A percentile compares a stretch with the other conserved stretches of the same genome.
Evolutionary conservation across 2,329 filamentous ascomycete genomes (phyloP).

Genomic region (Sporothrix pseudoabietina): DNA sequence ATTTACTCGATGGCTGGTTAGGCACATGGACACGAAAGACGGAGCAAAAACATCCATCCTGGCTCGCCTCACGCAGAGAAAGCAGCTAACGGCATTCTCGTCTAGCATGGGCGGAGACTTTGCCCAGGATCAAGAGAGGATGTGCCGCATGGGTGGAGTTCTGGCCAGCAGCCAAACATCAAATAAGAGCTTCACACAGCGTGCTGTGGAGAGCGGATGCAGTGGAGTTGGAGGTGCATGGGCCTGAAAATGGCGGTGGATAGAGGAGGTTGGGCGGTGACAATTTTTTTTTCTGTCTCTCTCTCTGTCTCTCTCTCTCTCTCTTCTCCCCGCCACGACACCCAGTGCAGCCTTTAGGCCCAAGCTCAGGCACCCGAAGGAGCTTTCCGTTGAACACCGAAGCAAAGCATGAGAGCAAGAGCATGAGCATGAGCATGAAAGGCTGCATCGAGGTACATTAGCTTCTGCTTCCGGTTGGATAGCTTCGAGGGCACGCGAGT

Average conservation of each 20-base stretch:
- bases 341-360: not conserved
- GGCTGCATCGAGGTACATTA: not conserved
- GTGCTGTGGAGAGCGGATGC: not conserved
- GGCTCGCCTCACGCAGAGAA: not conserved
- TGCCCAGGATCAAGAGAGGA: slow-evolving; percentile 1
- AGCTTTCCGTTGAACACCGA: slow-evolving; percentile 1
- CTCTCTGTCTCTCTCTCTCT: not conserved
- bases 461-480: not conserved
- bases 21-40: not conserved
- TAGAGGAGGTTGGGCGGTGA: slow-evolving; percentile 24
- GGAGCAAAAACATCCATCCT: not conserved
- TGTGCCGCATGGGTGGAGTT: slow-evolving; percentile 16
- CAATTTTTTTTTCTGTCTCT: not conserved
- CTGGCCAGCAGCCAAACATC: not conserved
- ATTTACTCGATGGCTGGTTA: slow-evolving; percentile 12
- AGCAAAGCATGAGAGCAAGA: not conserved
- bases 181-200: not conserved
- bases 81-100: not conserved
- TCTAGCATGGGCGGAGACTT: slow-evolving; percentile 1
- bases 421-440: not conserved
- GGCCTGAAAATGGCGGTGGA: slow-evolving; percentile 17
- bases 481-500: not conserved
- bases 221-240: not conserved
- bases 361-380: not conserved
- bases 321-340: not conserved